Percentiles rank a stretch among this genome's conserved stretches.
Conservation (phyloP, 495 filamentous ascomycete species). For the Peziza echinospora region DNA sequence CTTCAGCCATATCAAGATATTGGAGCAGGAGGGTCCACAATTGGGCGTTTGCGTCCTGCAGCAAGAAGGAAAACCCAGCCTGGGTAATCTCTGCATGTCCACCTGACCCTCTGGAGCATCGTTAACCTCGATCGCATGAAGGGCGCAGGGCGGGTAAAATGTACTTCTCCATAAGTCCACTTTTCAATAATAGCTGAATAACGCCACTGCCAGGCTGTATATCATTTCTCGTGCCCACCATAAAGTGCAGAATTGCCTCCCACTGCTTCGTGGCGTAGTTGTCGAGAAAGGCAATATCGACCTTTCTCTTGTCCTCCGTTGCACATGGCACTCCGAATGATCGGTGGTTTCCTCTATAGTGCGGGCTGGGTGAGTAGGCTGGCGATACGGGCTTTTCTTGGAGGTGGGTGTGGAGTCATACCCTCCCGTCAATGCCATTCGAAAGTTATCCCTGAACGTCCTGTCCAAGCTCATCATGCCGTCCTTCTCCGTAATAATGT, state of each 20-base stretch:
- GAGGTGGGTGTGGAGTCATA: background rate
- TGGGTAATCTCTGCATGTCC: conserved; percentile 53
- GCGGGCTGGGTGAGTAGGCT: too few species aligned
- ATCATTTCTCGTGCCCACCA: conserved; percentile 47
- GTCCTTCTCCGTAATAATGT: conserved; percentile 38
- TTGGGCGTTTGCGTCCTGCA: conserved; percentile 88
- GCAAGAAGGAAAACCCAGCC: conserved; percentile 75
- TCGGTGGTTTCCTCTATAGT: conserved; percentile 39
- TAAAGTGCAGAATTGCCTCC: conserved; percentile 88
- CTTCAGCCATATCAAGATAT: conserved; percentile 70
- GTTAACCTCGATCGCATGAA: background rate
- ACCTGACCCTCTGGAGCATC: conserved; percentile 10
- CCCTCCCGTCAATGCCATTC: conserved; percentile 66
- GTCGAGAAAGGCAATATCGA: conserved; percentile 55
- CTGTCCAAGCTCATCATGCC: conserved; percentile 10
- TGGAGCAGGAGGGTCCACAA: conserved; percentile 89
- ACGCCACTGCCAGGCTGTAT: conserved; percentile 51
- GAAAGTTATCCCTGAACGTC: conserved; percentile 21
- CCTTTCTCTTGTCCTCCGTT: conserved; percentile 31
- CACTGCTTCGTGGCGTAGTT: conserved; percentile 70
- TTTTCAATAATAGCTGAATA: conserved; percentile 54
- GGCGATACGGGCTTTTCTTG: too few species aligned
- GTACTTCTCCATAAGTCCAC: conserved; percentile 47
- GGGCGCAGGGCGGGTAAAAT: too few species aligned
- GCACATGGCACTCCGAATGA: conserved; percentile 73